Conservation (phyloP, 306 rosid species). For the Vigna hirtella region DNA sequence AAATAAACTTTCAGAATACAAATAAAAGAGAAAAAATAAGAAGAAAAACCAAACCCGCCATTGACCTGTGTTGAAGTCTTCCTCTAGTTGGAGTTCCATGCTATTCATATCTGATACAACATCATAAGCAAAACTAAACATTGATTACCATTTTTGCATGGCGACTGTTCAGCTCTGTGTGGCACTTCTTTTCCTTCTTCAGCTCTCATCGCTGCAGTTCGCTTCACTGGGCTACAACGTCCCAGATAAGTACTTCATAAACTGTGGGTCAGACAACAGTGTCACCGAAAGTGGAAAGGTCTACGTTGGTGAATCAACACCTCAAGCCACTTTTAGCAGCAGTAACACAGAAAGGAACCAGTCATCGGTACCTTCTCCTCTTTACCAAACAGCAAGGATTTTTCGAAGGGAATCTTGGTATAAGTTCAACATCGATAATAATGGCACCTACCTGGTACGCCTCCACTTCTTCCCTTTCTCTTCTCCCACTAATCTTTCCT, state of each 20-base stretch:
- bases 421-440: not conserved
- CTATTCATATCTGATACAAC: too few relatives aligned
- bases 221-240: not conserved
- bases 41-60: too few relatives aligned
- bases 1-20: too few relatives aligned
- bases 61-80: too few relatives aligned
- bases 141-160: too few relatives aligned
- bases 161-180: too few relatives aligned
- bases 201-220: constrained; percentile 23
- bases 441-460: constrained; percentile 51
- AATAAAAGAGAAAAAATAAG: too few relatives aligned
- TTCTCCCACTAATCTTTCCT: constrained; percentile 28
- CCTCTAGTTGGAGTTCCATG: too few relatives aligned
- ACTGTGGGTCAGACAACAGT: constrained; percentile 46
- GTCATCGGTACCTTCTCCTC: constrained; percentile 5
- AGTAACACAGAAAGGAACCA: not conserved
- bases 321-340: not conserved
- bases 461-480: constrained; percentile 61
- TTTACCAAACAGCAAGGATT: constrained; percentile 50
- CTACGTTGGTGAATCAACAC: constrained; percentile 37
- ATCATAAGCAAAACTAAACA: too few relatives aligned
- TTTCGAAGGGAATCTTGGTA: constrained; percentile 2
- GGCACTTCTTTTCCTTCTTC: constrained; percentile 40
- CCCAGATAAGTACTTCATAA: constrained; percentile 49
- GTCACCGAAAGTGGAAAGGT: not conserved